phyloP scores from a whole-genome alignment of 2,329 filamentous ascomycete genomes.

The Fusarium sp. region DNA sequence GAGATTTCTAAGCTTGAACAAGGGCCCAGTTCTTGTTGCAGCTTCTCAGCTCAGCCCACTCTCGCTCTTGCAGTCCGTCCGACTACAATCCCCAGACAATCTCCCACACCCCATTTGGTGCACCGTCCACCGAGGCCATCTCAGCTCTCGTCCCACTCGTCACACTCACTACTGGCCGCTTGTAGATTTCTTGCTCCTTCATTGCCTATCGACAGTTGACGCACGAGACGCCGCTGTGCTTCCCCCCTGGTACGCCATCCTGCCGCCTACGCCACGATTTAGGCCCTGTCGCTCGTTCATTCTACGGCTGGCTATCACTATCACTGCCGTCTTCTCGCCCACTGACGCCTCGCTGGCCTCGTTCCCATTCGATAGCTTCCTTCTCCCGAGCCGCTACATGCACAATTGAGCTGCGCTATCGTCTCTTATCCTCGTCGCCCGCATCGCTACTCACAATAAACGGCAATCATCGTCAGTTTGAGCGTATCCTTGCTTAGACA shows the following conservation, averaged over 20 bases:
- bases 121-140: conserved; percentile 40
- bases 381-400: conserved; percentile 36
- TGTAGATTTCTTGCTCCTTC: conserved; percentile 36
- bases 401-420: conserved; percentile 35
- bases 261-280: conserved; percentile 41
- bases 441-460: conserved; percentile 33
- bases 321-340: conserved; percentile 23
- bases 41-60: conserved; percentile 39
- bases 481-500: conserved; percentile 39
- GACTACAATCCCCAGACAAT: conserved; percentile 40
- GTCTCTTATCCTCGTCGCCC: conserved; percentile 14
- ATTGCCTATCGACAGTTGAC: conserved; percentile 37
- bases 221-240: conserved; percentile 35
- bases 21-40: conserved; percentile 32
- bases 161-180: conserved; percentile 35
- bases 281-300: conserved; percentile 41
- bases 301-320: conserved; percentile 35
- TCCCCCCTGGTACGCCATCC: conserved; percentile 42
- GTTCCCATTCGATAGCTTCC: conserved; percentile 35
- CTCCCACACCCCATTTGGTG: conserved; percentile 39
- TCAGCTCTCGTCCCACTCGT: conserved; percentile 49
- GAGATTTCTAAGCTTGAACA: conserved; percentile 38
- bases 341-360: conserved; percentile 32
- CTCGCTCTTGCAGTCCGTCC: conserved; percentile 33
- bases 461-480: conserved; percentile 32